phyloP scores from a whole-genome alignment of 768 basidiomycete genomes.

The Candolleomyces eurysporus region DNA sequence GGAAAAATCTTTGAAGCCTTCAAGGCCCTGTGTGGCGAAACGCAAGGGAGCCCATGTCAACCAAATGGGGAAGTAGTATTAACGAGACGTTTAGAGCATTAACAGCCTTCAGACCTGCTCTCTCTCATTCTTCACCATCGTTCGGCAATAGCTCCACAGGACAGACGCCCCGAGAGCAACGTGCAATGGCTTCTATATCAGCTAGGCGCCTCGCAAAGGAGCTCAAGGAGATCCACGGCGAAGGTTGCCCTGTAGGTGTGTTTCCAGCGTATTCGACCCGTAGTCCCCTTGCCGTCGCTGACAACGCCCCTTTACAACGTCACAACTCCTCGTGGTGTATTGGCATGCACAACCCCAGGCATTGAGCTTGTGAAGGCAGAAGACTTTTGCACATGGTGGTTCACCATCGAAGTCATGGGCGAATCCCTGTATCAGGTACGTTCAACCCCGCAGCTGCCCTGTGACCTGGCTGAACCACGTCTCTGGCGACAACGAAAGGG shows the following conservation, averaged over 20 bases:
- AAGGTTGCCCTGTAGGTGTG: constrained; percentile 67
- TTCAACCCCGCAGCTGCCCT: no score
- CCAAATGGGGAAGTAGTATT: no score
- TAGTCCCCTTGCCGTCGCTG: not conserved
- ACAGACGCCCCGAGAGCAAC: no score
- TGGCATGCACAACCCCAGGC: constrained; percentile 38
- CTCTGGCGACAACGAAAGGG: constrained; percentile 40
- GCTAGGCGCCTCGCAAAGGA: constrained; percentile 69
- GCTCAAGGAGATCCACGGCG: constrained; percentile 60
- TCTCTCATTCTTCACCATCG: no score
- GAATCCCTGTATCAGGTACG: constrained; percentile 73
- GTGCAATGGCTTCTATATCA: constrained; percentile 59
- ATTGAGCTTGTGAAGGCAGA: constrained; percentile 74
- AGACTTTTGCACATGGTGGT: constrained; percentile 74
- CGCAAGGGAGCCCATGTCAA: no score
- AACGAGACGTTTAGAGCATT: no score
- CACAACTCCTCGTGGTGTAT: not conserved
- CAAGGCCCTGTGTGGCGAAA: no score
- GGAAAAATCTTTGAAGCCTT: no score
- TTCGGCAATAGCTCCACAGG: no score
- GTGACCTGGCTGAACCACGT: no score
- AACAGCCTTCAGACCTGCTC: no score
- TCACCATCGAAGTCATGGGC: constrained; percentile 81
- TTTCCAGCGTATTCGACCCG: not conserved
- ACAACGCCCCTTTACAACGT: not conserved